These are phyloP conservation scores for Penicillium sp. DNA, from an alignment of 2,329 filamentous ascomycete genomes.

Conservation along the genomic window DNA sequence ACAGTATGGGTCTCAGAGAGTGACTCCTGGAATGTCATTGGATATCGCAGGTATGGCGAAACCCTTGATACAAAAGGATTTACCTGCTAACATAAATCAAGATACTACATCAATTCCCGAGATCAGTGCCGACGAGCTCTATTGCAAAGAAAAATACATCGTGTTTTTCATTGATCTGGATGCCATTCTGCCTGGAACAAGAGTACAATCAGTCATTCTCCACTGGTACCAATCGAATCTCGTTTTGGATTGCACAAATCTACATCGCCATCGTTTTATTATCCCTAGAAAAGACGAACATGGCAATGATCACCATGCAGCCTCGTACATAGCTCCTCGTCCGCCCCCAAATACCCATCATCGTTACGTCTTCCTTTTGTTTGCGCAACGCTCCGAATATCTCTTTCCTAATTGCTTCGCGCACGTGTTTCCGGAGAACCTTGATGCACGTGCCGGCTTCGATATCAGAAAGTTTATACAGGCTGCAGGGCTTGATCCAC, in stretches of 20 bases:
- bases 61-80: background rate
- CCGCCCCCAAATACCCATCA: constrained; percentile 30
- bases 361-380: constrained; percentile 37
- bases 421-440: constrained; percentile 31
- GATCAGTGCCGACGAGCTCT: constrained; percentile 17
- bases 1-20: constrained; percentile 20
- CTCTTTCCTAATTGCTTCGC: constrained; percentile 34
- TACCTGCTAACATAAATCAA: background rate
- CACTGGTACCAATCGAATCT: constrained; percentile 33
- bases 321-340: constrained; percentile 33
- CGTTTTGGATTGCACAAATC: constrained; percentile 3
- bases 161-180: constrained; percentile 31
- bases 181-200: constrained; percentile 15
- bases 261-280: background rate
- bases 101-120: constrained; percentile 16
- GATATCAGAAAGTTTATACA: constrained; percentile 37
- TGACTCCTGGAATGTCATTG: constrained; percentile 20
- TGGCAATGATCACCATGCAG: background rate
- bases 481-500: constrained; percentile 31
- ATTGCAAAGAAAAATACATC: constrained; percentile 16
- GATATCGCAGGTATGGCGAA: constrained; percentile 7
- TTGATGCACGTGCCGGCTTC: constrained; percentile 33
- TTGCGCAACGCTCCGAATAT: constrained; percentile 27
- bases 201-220: constrained; percentile 22
- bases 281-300: constrained; percentile 1